These are phyloP conservation scores for Xylaria telfairii DNA, from an alignment of 495 filamentous ascomycete species.

Conservation along the genomic window DNA sequence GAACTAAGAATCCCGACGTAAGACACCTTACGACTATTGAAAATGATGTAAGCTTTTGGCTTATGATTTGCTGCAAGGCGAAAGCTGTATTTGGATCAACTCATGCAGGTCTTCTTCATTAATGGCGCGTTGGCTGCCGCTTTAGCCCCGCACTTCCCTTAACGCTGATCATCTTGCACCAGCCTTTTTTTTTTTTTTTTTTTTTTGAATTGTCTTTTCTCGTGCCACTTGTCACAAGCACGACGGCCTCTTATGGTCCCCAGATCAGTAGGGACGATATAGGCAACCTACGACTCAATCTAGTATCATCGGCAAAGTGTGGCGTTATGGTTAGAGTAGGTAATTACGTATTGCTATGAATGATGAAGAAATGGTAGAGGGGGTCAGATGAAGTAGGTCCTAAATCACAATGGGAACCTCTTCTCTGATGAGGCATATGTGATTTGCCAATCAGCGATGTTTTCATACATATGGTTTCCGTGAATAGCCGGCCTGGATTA, in stretches of 20 bases:
- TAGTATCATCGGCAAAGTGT: not conserved
- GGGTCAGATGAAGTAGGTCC: not conserved
- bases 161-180: not conserved
- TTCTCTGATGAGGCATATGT: not conserved
- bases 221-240: no score
- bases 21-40: no score
- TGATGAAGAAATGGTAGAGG: not conserved
- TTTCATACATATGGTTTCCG: not conserved
- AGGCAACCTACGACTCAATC: no score
- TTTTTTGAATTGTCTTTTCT: not conserved
- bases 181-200: not conserved
- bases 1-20: no score
- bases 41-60: not conserved
- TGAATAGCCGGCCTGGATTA: not conserved
- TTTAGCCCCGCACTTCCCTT: not conserved
- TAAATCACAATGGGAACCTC: not conserved
- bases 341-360: not conserved
- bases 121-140: not conserved
- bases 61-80: not conserved
- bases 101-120: not conserved
- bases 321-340: not conserved
- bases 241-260: no score
- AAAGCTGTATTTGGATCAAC: not conserved
- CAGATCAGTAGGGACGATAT: no score
- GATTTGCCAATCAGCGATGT: not conserved